A percentile compares a stretch with the other conserved stretches of the same genome.
These are phyloP conservation scores for Pseudodiploospora longispora DNA, from an alignment of 2,329 filamentous ascomycete genomes.

Conservation along the genomic window DNA sequence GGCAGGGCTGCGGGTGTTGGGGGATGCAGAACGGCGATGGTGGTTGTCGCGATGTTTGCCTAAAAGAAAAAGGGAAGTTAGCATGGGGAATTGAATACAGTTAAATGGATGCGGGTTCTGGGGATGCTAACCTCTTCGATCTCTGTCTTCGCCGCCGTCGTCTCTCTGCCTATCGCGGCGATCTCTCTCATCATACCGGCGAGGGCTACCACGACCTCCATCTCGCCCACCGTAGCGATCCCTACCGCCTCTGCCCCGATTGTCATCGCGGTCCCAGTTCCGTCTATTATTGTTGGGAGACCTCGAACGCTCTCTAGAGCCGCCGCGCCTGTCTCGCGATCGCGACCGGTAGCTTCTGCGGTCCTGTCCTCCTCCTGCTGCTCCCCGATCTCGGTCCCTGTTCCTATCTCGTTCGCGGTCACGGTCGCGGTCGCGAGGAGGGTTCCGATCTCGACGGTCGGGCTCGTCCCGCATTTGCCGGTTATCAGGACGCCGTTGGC, in stretches of 20 bases:
- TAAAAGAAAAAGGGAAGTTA: neutral
- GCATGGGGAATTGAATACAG: too few species aligned
- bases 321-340: slow-evolving; percentile 19
- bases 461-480: slow-evolving; percentile 54
- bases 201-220: slow-evolving; percentile 30
- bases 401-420: slow-evolving; percentile 23
- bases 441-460: slow-evolving; percentile 29
- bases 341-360: slow-evolving; percentile 20
- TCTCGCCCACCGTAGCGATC: slow-evolving; percentile 20
- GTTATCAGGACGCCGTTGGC: slow-evolving; percentile 38
- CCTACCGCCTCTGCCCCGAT: slow-evolving; percentile 22
- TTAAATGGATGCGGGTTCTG: too few species aligned
- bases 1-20: slow-evolving; percentile 15
- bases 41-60: slow-evolving; percentile 13
- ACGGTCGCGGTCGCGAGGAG: slow-evolving; percentile 16
- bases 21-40: slow-evolving; percentile 31
- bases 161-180: slow-evolving; percentile 17
- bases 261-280: slow-evolving; percentile 31
- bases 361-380: slow-evolving; percentile 2
- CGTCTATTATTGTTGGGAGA: slow-evolving; percentile 21
- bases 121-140: slow-evolving; percentile 16
- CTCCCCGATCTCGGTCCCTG: slow-evolving; percentile 14
- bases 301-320: slow-evolving; percentile 28
- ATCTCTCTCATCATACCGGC: slow-evolving; percentile 17
- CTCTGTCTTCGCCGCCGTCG: slow-evolving; percentile 16